Evolutionary conservation across 352 stramenopile species (phyloP).

Genomic region (Pythium inflatum): DNA sequence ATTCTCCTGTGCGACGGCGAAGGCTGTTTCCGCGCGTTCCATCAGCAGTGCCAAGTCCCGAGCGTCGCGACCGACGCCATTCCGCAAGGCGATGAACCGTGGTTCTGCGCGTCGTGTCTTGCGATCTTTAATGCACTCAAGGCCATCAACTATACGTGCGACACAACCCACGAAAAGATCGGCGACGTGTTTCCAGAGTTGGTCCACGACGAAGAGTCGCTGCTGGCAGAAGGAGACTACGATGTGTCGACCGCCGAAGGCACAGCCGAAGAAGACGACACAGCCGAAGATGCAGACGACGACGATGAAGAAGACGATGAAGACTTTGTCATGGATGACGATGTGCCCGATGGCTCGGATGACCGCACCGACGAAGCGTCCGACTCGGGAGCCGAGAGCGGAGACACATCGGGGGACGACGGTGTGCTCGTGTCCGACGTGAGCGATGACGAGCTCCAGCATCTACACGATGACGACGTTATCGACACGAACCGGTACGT

Average conservation of each 20-base stretch:
- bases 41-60: slow-evolving; percentile 77
- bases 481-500: slow-evolving; percentile 31
- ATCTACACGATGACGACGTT: slow-evolving; percentile 25
- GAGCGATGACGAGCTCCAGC: slow-evolving; percentile 30
- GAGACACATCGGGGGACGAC: slow-evolving; percentile 21
- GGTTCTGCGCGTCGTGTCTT: slow-evolving; percentile 83
- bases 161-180: slow-evolving; percentile 65
- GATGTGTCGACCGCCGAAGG: slow-evolving; percentile 9
- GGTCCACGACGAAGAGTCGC: slow-evolving; percentile 32
- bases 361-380: not conserved
- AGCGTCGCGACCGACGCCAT: slow-evolving; percentile 63
- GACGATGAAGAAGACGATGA: slow-evolving; percentile 52
- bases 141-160: slow-evolving; percentile 79
- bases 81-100: slow-evolving; percentile 63
- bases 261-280: slow-evolving; percentile 27
- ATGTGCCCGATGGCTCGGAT: slow-evolving; percentile 25
- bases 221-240: slow-evolving; percentile 5
- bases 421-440: slow-evolving; percentile 26
- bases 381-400: slow-evolving; percentile 26
- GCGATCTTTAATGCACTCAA: slow-evolving; percentile 81
- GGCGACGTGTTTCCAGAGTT: slow-evolving; percentile 63
- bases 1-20: slow-evolving; percentile 83
- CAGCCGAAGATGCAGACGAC: slow-evolving; percentile 31
- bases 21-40: slow-evolving; percentile 78
- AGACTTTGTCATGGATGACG: slow-evolving; percentile 36